Base-by-base conservation (phyloP, 179 eudicot species). In the Nepenthes alata region DNA sequence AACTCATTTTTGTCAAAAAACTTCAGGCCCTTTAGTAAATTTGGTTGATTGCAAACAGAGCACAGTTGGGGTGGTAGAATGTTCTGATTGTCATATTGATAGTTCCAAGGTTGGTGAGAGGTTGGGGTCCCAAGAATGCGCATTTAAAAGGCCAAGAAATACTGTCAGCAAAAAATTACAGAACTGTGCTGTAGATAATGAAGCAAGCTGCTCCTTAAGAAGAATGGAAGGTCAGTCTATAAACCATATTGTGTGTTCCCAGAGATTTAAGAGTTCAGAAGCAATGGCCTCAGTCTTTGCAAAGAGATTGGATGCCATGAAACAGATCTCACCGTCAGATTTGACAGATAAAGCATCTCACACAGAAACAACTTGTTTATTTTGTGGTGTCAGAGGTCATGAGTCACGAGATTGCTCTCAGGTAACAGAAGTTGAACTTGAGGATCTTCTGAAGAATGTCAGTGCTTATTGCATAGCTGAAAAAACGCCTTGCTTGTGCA, bases 211-310 rank as follows among this genome's bases (percentile, higher is more conserved):
- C 59, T 59, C 49, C 48, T 47, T 64, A 13, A 71, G 67, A 51
- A 58, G 53, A 65, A 50, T 55, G 5, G 49, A n/a, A 35, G 67
- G 62, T 16, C 67, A 54, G 3, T 62, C 65, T 37, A 11, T 58
- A 11, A 12, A 60, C 49, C 69, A 68, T 51, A 15, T 59, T 13
- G 55, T 61, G 53, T 64, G 60, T 51, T 62, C 60, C 36, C 48
- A 53, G 35, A 51, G 64, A 51, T 39, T 60, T 2, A 65, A 63
- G 52, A 73, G 64, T 50, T 62, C 78, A 36, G 82, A 77, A 59
- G 74, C 73, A 53, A 64, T 80, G 71, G 78, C 81, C 51, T 78
- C 89, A n/a, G 54, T 67, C 16, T 82, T 80, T 64, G 79, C 80
- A 9, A 71, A 67, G 72, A 76, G 78, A 72, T 55, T 80, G 69